phyloP scores from a whole-genome alignment of 345 rosid genomes.

The Conringia planisiliqua region DNA sequence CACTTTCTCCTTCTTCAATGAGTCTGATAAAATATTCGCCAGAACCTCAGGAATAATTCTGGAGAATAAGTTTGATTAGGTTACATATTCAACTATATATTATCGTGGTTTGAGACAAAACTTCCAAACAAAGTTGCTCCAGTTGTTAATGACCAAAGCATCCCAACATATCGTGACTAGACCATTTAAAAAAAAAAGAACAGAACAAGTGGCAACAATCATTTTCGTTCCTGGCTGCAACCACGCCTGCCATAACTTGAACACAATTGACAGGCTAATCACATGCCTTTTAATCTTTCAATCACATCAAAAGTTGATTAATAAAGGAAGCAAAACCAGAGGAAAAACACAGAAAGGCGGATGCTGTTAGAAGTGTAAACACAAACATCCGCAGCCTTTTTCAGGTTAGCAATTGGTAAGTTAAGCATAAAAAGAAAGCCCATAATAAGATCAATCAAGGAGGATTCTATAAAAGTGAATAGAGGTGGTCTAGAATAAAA shows the following conservation, averaged over 20 bases:
- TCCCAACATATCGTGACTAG: conserved; percentile 9
- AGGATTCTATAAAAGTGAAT: not conserved
- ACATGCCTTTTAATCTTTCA: not conserved
- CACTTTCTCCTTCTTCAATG: conserved; percentile 62
- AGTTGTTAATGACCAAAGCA: not conserved
- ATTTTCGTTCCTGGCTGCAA: not conserved
- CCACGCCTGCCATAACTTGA: conserved; percentile 7
- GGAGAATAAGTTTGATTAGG: conserved; percentile 22
- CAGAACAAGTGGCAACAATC: conserved; percentile 6
- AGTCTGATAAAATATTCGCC: conserved; percentile 67
- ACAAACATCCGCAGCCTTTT: not conserved
- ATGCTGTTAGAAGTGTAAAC: not conserved
- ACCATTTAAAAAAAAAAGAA: conserved; percentile 3
- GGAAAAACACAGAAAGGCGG: not conserved
- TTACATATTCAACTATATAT: not conserved
- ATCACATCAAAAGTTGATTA: not conserved
- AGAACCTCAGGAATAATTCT: conserved; percentile 81
- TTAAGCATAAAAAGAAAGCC: conserved; percentile 1
- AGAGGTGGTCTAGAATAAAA: not conserved
- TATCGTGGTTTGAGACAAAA: conserved; percentile 9
- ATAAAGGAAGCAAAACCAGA: conserved; percentile 1
- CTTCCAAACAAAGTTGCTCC: conserved; percentile 15
- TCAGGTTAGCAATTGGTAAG: not conserved
- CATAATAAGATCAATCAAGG: not conserved
- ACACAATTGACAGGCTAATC: conserved; percentile 3